Base-by-base conservation (phyloP, 441 rosid genomes). In the Eruca vesicaria region DNA sequence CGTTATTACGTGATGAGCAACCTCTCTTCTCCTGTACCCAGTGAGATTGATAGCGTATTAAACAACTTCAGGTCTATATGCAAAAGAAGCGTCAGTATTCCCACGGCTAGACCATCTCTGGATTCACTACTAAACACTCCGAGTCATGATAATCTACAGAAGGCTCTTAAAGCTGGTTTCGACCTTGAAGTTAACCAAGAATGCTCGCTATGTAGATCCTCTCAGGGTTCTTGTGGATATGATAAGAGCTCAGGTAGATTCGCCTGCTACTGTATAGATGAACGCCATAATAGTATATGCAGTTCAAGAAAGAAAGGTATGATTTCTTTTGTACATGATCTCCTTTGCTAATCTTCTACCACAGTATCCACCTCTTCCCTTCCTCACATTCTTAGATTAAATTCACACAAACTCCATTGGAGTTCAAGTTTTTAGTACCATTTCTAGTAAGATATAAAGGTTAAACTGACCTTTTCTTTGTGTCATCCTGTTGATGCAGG, bases 131-230 rank as follows among this genome's bases (percentile, higher is more conserved):
- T 26, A 33, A 0, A 0, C 0, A 3, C 0, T 45, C 7, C 16
- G 0, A 33, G 4, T 14, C 0, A 0, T 11, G 69, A 21, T 0
- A 23, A 69, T 56, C 36, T 87, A 26, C 0, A 26, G 5, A 18
- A 3, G 4, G 82, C 81, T 19, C 58, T 86, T 0, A 35, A 29
- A 0, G n/a, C n/a, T n/a, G 90, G 90, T 21, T 87, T 90, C 18
- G 82, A 66, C 71, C 29, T 88, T 71, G 5, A 12, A 52, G 66
- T 84, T 84, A 5, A 5, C 52, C 75, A 20, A 16, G 52, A 67
- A 0, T 84, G 90, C 63, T 20, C 2, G 90, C 45, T 0, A 23
- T 23, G 2, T 23, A 3, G 26, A 23, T n/a, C 0, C 0, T 71
- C 80, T 2, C 61, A 33, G 0, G 92, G 92, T 15, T 52, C 10